Evolutionary conservation across 2,329 filamentous ascomycete genomes (phyloP).

Genomic region (Colletotrichum phormii): DNA sequence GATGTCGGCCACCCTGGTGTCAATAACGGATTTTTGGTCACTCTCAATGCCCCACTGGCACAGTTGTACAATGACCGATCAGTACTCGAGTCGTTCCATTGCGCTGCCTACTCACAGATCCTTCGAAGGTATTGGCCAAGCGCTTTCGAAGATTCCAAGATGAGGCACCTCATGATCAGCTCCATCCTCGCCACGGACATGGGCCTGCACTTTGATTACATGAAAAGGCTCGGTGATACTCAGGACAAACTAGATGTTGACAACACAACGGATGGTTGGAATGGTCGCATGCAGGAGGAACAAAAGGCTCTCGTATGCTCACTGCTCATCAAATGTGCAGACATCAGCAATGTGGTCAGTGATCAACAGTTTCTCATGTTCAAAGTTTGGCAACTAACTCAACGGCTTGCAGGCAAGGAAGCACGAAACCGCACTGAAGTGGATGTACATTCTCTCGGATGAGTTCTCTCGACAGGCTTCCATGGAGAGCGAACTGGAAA

Average conservation of each 20-base stretch:
- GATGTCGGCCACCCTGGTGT: slow-evolving; percentile 98
- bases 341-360: slow-evolving; percentile 97
- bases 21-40: slow-evolving; percentile 96
- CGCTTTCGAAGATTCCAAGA: slow-evolving; percentile 80
- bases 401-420: slow-evolving; percentile 74
- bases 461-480: slow-evolving; percentile 93
- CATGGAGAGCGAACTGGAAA: slow-evolving; percentile 90
- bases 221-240: slow-evolving; percentile 85
- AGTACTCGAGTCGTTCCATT: slow-evolving; percentile 96
- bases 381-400: slow-evolving; percentile 39
- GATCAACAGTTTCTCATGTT: not conserved
- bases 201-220: slow-evolving; percentile 97
- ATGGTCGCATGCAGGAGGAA: slow-evolving; percentile 78
- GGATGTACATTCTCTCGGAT: slow-evolving; percentile 94
- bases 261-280: slow-evolving; percentile 78
- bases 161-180: slow-evolving; percentile 94
- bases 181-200: slow-evolving; percentile 98
- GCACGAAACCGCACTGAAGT: slow-evolving; percentile 84
- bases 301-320: slow-evolving; percentile 87
- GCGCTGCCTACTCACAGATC: slow-evolving; percentile 96
- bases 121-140: slow-evolving; percentile 91
- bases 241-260: slow-evolving; percentile 81
- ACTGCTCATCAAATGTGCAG: slow-evolving; percentile 95
- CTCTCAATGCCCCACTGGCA: slow-evolving; percentile 90
- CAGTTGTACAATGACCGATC: slow-evolving; percentile 98